Conservation (phyloP, 495 filamentous ascomycete genomes). For the Aspergillus coremiiformis region DNA sequence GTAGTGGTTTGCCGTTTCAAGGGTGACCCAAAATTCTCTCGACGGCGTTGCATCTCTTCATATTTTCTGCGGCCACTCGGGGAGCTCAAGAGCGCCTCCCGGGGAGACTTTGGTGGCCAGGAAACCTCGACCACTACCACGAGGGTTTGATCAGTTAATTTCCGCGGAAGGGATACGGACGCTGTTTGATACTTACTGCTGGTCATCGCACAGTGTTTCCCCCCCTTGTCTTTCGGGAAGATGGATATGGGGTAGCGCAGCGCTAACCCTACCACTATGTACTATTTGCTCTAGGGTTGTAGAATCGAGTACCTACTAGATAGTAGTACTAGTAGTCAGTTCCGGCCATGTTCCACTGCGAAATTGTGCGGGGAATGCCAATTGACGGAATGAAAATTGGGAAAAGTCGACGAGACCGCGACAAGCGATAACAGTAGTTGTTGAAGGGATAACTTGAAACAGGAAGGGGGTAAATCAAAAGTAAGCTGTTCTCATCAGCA, state of each 20-base stretch:
- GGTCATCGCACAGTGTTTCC: conserved; percentile 7
- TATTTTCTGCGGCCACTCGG: conserved; percentile 68
- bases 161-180: not conserved
- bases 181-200: conserved; percentile 17
- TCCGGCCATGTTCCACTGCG: conserved; percentile 11
- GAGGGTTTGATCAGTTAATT: not conserved
- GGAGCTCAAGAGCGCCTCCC: conserved; percentile 74
- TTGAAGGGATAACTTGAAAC: not conserved
- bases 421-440: not conserved
- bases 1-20: conserved; percentile 43
- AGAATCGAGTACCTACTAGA: too few species aligned
- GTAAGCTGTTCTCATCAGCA: not conserved
- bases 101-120: conserved; percentile 85
- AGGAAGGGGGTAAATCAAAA: not conserved
- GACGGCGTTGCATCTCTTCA: conserved; percentile 54
- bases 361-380: conserved; percentile 11
- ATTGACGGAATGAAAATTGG: not conserved
- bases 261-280: not conserved
- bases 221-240: not conserved
- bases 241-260: not conserved
- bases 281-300: not conserved
- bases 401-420: not conserved
- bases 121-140: conserved; percentile 44
- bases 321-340: not conserved
- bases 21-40: conserved; percentile 60